Evolutionary conservation across 2,329 filamentous ascomycete species (phyloP).

Genomic region (Hawksworthiomyces lignivorus): DNA sequence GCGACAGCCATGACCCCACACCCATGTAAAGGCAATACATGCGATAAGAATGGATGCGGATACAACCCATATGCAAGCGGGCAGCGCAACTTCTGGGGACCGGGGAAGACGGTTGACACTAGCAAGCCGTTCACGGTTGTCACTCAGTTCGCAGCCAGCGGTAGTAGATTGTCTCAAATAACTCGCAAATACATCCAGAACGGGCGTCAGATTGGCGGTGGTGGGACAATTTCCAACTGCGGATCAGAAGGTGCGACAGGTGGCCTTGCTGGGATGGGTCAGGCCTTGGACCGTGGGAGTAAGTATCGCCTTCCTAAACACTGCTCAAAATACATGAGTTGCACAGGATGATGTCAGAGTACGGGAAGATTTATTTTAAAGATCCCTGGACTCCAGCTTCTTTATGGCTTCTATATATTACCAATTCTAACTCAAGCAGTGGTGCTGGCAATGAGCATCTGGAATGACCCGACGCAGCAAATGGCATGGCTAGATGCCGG

Average conservation of each 20-base stretch:
- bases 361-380: too few relatives aligned
- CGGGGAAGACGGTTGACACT: conserved; percentile 36
- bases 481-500: conserved; percentile 44
- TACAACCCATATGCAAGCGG: conserved; percentile 27
- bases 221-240: conserved; percentile 9
- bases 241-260: conserved; percentile 26
- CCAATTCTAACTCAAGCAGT: conserved; percentile 36
- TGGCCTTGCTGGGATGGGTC: conserved; percentile 20
- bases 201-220: conserved; percentile 16
- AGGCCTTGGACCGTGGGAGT: conserved; percentile 11
- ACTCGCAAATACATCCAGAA: conserved; percentile 22
- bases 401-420: too few relatives aligned
- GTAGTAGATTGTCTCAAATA: conserved; percentile 15
- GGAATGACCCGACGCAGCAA: conserved; percentile 37
- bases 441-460: conserved; percentile 40
- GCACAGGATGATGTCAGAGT: too few relatives aligned
- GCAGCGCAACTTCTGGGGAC: conserved; percentile 21
- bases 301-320: too few relatives aligned
- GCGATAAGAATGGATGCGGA: conserved; percentile 26
- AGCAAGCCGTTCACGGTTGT: conserved; percentile 27
- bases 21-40: conserved; percentile 29
- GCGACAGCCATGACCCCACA: conserved; percentile 32
- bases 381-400: too few relatives aligned
- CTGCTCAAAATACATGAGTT: too few relatives aligned
- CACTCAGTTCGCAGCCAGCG: conserved; percentile 34